A percentile compares a stretch with the other conserved stretches of the same genome.
Conservation (phyloP, 306 rosid genomes). For the Prunus armeniaca region DNA sequence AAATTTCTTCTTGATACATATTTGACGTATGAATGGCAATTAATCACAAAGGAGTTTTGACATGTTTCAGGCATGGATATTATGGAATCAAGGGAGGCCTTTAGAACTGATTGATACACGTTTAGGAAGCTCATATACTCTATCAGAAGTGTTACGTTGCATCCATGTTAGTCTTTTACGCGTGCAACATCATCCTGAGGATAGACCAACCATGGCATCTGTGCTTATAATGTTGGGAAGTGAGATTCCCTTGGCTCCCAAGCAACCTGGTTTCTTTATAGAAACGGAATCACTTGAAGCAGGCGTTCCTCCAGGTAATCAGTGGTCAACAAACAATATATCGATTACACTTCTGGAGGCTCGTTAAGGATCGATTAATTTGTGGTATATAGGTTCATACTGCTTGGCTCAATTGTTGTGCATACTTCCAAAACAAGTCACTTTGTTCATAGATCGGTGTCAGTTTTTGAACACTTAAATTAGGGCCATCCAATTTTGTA, state of each 20-base stretch:
- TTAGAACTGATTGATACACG: constrained; percentile 27
- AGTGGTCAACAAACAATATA: constrained; percentile 13
- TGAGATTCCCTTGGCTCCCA: constrained; percentile 36
- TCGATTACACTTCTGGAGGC: constrained; percentile 22
- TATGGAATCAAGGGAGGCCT: constrained; percentile 28
- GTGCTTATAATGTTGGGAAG: constrained; percentile 44
- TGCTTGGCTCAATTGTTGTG: too few species aligned
- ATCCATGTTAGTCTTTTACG: constrained; percentile 48
- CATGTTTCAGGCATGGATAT: constrained; percentile 23
- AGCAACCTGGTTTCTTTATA: constrained; percentile 25
- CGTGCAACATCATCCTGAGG: constrained; percentile 40
- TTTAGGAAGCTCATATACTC: constrained; percentile 5
- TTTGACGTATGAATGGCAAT: background rate
- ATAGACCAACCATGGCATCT: background rate
- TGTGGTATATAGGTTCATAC: background rate
- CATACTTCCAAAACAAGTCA: background rate
- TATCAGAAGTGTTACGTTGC: constrained; percentile 28
- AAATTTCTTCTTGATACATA: background rate
- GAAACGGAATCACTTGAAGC: constrained; percentile 7
- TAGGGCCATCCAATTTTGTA: too few species aligned
- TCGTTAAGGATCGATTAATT: background rate
- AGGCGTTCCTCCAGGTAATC: background rate
- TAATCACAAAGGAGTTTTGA: background rate
- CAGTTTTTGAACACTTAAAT: too few species aligned
- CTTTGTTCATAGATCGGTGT: too few species aligned